A percentile compares a stretch with the other conserved stretches of the same genome.
phyloP scores from a whole-genome alignment of 768 basidiomycete species.

The Suillus discolor region DNA sequence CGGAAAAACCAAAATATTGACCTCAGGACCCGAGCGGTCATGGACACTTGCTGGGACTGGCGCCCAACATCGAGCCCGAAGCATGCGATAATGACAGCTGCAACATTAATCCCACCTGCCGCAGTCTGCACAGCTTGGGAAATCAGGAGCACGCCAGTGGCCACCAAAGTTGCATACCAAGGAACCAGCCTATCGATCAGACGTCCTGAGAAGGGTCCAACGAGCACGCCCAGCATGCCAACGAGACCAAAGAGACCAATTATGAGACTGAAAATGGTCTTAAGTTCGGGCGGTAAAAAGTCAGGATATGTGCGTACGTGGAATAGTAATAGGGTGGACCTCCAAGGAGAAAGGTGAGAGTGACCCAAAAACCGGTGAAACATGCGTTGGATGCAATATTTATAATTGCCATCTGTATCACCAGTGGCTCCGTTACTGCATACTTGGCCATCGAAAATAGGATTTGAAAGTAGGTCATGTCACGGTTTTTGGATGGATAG shows the following conservation, averaged over 20 bases:
- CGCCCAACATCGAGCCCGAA: conserved; percentile 74
- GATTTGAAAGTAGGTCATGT: conserved; percentile 68
- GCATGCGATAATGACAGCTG: conserved; percentile 67
- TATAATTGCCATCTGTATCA: conserved; percentile 70
- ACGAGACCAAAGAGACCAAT: conserved; percentile 79
- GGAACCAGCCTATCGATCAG: conserved; percentile 71
- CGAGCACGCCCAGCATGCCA: conserved; percentile 69
- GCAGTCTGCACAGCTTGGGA: conserved; percentile 68
- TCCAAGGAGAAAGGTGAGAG: conserved; percentile 79
- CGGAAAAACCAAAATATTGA: conserved; percentile 26
- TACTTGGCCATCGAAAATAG: conserved; percentile 79
- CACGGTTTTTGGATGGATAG: conserved; percentile 74
- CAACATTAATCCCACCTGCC: conserved; percentile 70
- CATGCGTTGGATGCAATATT: conserved; percentile 62
- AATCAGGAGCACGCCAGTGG: conserved; percentile 45
- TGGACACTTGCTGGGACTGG: conserved; percentile 73
- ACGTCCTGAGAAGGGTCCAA: conserved; percentile 70
- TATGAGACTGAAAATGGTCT: conserved; percentile 36
- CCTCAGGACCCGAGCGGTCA: conserved; percentile 62
- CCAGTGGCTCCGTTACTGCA: conserved; percentile 72
- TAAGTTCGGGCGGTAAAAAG: background rate
- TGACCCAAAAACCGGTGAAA: conserved; percentile 68
- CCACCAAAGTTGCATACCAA: conserved; percentile 74
- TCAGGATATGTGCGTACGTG: conserved; percentile 41
- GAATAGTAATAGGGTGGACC: conserved; percentile 77